These are phyloP conservation scores for Hibiscus tridactylites DNA, from an alignment of 345 rosid genomes.

Conservation along the genomic window DNA sequence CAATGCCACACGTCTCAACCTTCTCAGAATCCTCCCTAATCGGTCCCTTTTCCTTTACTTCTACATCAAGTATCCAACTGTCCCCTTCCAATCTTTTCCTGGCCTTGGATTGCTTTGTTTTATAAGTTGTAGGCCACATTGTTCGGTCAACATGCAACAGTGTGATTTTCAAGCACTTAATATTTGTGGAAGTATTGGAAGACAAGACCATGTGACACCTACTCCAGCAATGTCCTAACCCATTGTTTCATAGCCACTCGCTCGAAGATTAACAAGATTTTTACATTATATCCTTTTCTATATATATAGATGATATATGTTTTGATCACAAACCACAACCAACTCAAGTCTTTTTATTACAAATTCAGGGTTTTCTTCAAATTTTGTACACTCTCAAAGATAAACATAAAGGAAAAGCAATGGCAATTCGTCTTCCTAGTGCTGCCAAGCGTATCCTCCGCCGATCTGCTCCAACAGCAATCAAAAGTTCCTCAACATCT, in stretches of 20 bases:
- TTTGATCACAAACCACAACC: background rate
- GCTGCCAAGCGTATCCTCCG: slow-evolving; percentile 14
- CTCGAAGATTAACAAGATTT: background rate
- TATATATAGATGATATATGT: background rate
- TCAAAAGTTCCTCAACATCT: background rate
- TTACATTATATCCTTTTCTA: background rate
- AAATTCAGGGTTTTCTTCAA: background rate
- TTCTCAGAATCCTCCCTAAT: background rate
- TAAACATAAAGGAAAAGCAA: slow-evolving; percentile 13
- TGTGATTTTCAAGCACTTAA: background rate
- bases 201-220: slow-evolving; percentile 5
- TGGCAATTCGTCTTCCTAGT: slow-evolving; percentile 10
- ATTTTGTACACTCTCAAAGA: background rate
- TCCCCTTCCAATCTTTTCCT: background rate
- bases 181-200: background rate
- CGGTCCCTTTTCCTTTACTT: background rate
- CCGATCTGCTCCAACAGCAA: background rate
- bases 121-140: background rate
- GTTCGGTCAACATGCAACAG: background rate
- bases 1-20: background rate
- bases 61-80: background rate
- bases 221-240: background rate
- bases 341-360: background rate
- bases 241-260: background rate
- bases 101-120: background rate